These are phyloP conservation scores for Aspergillus sp. DNA, from an alignment of 2,329 filamentous ascomycete genomes.

Conservation along the genomic window DNA sequence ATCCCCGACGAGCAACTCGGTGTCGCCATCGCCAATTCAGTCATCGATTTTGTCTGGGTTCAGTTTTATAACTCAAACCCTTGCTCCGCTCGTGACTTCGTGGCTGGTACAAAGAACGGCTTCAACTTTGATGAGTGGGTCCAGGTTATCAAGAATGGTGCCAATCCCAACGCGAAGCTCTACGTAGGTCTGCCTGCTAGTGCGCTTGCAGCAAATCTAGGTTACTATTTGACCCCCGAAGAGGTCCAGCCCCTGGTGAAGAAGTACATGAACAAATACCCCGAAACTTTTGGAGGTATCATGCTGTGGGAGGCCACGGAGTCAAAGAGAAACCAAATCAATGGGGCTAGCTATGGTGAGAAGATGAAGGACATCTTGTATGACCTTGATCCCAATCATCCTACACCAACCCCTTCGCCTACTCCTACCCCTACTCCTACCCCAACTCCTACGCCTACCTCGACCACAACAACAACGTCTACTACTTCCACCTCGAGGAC, in stretches of 20 bases:
- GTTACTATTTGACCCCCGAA: slow-evolving; percentile 48
- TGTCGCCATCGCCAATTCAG: slow-evolving; percentile 44
- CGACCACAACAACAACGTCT: slow-evolving; percentile 2
- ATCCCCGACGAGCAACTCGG: slow-evolving; percentile 50
- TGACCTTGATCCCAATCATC: slow-evolving; percentile 24
- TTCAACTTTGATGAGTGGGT: slow-evolving; percentile 53
- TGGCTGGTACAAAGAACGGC: slow-evolving; percentile 29
- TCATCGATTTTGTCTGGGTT: slow-evolving; percentile 55
- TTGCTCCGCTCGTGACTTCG: slow-evolving; percentile 51
- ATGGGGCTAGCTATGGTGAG: slow-evolving; percentile 46
- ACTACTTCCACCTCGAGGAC: slow-evolving; percentile 10
- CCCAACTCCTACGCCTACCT: slow-evolving; percentile 1
- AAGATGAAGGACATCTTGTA: slow-evolving; percentile 50
- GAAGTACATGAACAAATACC: slow-evolving; percentile 41
- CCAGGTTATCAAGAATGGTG: slow-evolving; percentile 34
- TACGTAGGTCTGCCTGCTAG: slow-evolving; percentile 53
- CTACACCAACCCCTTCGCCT: slow-evolving; percentile 18
- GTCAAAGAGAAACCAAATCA: slow-evolving; percentile 47
- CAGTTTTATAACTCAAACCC: slow-evolving; percentile 56
- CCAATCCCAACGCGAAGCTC: slow-evolving; percentile 50
- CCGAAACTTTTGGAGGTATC: slow-evolving; percentile 54
- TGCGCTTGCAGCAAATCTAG: slow-evolving; percentile 25
- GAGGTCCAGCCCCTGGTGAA: slow-evolving; percentile 49
- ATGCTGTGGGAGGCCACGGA: slow-evolving; percentile 61
- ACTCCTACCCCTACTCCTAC: slow-evolving; percentile 13